Evolutionary conservation across 768 basidiomycete genomes (phyloP).

Genomic region (Lentinula aciculospora): DNA sequence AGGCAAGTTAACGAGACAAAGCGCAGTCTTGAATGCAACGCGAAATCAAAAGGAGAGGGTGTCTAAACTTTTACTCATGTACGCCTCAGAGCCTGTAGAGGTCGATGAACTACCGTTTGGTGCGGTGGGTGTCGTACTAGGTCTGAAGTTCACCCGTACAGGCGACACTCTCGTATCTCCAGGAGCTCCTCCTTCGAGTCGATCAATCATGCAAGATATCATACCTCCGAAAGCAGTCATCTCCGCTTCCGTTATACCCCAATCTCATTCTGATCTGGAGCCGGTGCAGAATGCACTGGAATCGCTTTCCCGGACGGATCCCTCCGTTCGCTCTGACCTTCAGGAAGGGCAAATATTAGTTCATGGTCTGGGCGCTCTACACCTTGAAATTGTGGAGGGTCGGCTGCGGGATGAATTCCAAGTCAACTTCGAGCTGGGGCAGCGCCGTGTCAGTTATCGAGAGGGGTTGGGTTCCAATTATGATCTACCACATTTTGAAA

Average conservation of each 20-base stretch:
- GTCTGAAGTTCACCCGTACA: constrained; percentile 78
- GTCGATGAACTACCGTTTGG: constrained; percentile 79
- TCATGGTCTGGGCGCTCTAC: constrained; percentile 80
- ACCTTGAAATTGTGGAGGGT: constrained; percentile 87
- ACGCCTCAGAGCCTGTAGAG: constrained; percentile 71
- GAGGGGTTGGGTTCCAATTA: constrained; percentile 44
- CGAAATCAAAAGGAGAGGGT: constrained; percentile 67
- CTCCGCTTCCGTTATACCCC: constrained; percentile 76
- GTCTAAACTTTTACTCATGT: constrained; percentile 71
- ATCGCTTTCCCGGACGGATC: constrained; percentile 77
- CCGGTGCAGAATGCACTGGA: constrained; percentile 74
- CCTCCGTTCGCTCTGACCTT: constrained; percentile 75
- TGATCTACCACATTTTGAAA: constrained; percentile 1
- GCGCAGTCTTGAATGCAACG: constrained; percentile 55
- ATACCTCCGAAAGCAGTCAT: constrained; percentile 79
- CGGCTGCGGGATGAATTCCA: constrained; percentile 78
- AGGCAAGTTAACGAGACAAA: constrained; percentile 70
- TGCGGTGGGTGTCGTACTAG: constrained; percentile 79
- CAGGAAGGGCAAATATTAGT: constrained; percentile 82
- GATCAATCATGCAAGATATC: constrained; percentile 53
- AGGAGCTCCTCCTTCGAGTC: constrained; percentile 30
- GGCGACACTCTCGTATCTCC: constrained; percentile 76
- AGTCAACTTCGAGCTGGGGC: constrained; percentile 70
- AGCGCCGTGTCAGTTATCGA: constrained; percentile 74
- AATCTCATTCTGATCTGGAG: constrained; percentile 71